These are phyloP conservation scores for Floccularia luteovirens DNA, from an alignment of 768 basidiomycete genomes.

Conservation along the genomic window DNA sequence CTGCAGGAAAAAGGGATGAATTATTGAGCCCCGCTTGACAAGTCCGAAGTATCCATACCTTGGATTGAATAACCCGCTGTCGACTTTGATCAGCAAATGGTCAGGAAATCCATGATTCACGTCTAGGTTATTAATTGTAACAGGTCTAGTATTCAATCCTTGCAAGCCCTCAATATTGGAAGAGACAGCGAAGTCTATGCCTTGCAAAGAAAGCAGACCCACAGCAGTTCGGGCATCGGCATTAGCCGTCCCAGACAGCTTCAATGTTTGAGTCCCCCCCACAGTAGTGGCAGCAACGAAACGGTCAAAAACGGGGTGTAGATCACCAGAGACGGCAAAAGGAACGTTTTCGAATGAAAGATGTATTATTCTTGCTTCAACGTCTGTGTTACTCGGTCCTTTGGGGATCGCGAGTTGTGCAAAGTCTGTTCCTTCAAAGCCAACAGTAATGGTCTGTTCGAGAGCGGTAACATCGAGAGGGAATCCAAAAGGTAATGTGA, in stretches of 20 bases:
- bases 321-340: slow-evolving; percentile 42
- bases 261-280: slow-evolving; percentile 34
- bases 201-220: slow-evolving; percentile 48
- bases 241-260: slow-evolving; percentile 46
- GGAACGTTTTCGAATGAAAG: slow-evolving; percentile 53
- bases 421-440: slow-evolving; percentile 43
- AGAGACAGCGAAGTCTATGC: slow-evolving; percentile 52
- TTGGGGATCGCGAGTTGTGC: slow-evolving; percentile 56
- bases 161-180: slow-evolving; percentile 56
- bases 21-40: background rate
- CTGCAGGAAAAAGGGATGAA: slow-evolving; percentile 17
- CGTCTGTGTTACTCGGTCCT: slow-evolving; percentile 50
- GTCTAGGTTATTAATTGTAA: slow-evolving; percentile 49
- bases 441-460: slow-evolving; percentile 50
- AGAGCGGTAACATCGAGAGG: slow-evolving; percentile 59
- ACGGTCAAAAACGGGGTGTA: slow-evolving; percentile 44
- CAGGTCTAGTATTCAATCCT: slow-evolving; percentile 52
- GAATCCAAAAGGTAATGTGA: slow-evolving; percentile 64
- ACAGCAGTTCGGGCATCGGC: slow-evolving; percentile 59
- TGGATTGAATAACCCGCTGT: slow-evolving; percentile 57
- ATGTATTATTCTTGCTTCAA: slow-evolving; percentile 52
- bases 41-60: slow-evolving; percentile 27
- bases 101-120: slow-evolving; percentile 61
- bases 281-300: slow-evolving; percentile 59
- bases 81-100: slow-evolving; percentile 60